These are phyloP conservation scores for Jasminum sambac DNA, from an alignment of 257 asterid species.

Conservation along the genomic window DNA sequence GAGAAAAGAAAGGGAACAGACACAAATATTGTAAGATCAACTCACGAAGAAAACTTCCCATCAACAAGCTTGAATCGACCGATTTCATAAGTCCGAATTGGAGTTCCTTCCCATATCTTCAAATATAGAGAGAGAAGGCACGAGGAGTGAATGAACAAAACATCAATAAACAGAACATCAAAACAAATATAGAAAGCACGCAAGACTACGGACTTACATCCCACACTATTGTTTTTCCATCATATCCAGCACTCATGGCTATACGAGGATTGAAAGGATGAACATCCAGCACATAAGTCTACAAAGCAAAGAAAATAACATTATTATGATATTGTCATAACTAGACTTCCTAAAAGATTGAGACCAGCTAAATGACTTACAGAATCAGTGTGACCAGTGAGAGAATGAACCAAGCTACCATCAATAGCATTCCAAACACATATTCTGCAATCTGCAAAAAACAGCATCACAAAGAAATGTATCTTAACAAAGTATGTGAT, in stretches of 20 bases:
- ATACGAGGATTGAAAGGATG: constrained; percentile 97
- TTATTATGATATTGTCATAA: constrained; percentile 4
- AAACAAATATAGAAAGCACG: constrained; percentile 20
- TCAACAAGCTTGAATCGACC: constrained; percentile 91
- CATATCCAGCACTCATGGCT: constrained; percentile 99
- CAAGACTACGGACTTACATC: constrained; percentile 67
- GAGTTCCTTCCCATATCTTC: constrained; percentile 97
- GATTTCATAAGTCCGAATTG: constrained; percentile 75
- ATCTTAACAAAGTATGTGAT: neutral
- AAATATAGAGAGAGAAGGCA: constrained; percentile 21
- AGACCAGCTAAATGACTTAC: constrained; percentile 48
- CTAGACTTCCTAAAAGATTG: constrained; percentile 15
- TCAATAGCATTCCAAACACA: constrained; percentile 99
- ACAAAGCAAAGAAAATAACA: constrained; percentile 17
- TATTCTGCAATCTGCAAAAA: constrained; percentile 87
- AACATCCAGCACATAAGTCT: constrained; percentile 96
- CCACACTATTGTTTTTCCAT: constrained; percentile 96
- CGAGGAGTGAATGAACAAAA: constrained; percentile 8
- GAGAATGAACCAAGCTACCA: constrained; percentile 96
- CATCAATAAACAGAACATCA: constrained; percentile 9
- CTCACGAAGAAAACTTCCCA: constrained; percentile 98
- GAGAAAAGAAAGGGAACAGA: constrained; percentile 8
- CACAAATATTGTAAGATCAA: constrained; percentile 29
- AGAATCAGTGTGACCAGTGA: constrained; percentile 93
- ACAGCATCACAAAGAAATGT: neutral